Conservation (phyloP, 2,329 filamentous ascomycete species). For the Hymenoscyphus occultus region DNA sequence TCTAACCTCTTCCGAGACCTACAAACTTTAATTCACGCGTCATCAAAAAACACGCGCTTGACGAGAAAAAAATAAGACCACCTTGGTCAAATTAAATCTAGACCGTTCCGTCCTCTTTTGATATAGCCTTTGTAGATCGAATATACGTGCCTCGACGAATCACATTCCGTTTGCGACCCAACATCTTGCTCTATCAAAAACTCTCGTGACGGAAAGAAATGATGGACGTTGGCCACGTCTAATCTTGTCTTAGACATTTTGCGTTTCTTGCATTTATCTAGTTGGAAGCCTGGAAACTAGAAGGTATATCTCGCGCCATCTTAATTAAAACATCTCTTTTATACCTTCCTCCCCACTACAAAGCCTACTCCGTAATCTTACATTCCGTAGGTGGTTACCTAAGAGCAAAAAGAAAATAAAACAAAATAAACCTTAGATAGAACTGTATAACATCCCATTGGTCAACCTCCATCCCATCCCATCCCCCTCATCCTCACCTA, state of each 20-base stretch:
- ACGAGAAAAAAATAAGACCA: background rate
- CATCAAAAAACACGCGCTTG: background rate
- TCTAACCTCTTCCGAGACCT: background rate
- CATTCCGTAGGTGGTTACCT: background rate
- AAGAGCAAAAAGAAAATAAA: background rate
- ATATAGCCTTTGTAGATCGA: conserved; percentile 5
- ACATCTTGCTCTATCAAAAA: background rate
- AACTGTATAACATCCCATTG: no score
- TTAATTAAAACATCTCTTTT: background rate
- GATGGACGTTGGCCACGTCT: background rate
- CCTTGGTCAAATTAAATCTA: background rate
- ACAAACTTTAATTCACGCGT: background rate
- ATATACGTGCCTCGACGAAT: conserved; percentile 3
- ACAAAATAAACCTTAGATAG: background rate
- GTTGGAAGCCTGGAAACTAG: no score
- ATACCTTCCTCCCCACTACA: background rate
- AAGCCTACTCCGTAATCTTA: background rate
- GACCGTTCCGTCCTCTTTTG: background rate
- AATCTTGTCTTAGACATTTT: background rate
- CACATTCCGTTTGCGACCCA: background rate
- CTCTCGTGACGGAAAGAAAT: background rate
- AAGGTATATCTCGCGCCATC: background rate
- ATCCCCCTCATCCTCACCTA: background rate
- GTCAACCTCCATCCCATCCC: background rate
- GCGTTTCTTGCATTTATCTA: background rate